These are phyloP conservation scores for Syzygium aqueum DNA, from an alignment of 345 rosid species.

Conservation along the genomic window DNA sequence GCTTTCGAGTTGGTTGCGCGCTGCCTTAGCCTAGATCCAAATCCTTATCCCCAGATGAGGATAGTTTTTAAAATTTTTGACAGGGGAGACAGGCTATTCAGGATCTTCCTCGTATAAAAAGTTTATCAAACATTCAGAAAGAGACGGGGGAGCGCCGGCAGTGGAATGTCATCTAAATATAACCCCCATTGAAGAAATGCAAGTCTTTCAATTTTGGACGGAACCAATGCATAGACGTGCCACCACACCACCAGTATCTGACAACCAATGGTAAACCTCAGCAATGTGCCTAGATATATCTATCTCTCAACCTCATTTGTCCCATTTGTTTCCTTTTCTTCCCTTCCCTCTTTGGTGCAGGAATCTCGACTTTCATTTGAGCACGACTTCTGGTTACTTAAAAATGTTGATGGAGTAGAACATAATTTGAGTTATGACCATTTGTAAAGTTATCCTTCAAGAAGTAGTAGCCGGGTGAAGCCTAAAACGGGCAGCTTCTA, in stretches of 20 bases:
- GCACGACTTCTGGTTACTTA: no score
- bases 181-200: neutral
- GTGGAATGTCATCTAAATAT: neutral
- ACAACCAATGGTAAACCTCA: neutral
- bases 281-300: no score
- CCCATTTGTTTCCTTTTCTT: neutral
- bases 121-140: conserved; percentile 7
- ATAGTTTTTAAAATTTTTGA: conserved; percentile 59
- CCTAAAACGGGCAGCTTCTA: neutral
- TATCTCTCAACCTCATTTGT: no score
- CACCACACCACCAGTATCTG: neutral
- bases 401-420: neutral
- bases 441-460: neutral
- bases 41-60: no score
- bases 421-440: neutral
- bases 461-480: neutral
- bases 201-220: no score
- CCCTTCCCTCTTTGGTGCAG: neutral
- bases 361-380: neutral
- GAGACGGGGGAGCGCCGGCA: neutral
- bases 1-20: no score
- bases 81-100: conserved; percentile 36
- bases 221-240: neutral
- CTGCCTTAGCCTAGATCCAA: no score
- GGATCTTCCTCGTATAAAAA: conserved; percentile 50